Percentiles rank a stretch among this genome's conserved stretches.
phyloP scores from a whole-genome alignment of 345 rosid species.

The Lumnitzera racemosa region DNA sequence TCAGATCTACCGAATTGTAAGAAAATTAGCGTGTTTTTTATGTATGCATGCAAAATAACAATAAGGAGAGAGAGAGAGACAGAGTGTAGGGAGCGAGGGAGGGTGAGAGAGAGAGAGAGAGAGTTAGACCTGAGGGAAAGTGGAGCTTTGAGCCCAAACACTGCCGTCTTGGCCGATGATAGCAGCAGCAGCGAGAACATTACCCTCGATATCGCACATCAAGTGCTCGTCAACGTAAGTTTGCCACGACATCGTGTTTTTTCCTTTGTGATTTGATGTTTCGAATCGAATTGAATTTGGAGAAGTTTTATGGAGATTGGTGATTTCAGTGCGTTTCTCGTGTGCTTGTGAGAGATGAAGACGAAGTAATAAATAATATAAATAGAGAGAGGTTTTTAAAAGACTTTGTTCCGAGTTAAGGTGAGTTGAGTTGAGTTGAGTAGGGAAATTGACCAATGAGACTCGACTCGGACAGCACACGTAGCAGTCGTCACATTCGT shows the following conservation, averaged over 20 bases:
- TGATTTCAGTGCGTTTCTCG: too few relatives aligned
- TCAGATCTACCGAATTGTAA: neutral
- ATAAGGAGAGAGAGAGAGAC: neutral
- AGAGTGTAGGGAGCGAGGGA: neutral
- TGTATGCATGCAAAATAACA: neutral
- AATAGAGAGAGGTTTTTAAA: too few relatives aligned
- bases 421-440: too few relatives aligned
- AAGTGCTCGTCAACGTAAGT: constrained; percentile 1
- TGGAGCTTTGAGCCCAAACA: constrained; percentile 4
- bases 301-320: neutral
- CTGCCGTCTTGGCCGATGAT: constrained; percentile 6
- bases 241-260: constrained; percentile 2
- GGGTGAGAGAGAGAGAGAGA: neutral
- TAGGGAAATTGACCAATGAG: too few relatives aligned
- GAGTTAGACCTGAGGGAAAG: neutral
- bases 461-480: too few relatives aligned
- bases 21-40: neutral
- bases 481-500: too few relatives aligned
- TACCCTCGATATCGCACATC: constrained; percentile 5
- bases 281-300: neutral
- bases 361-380: too few relatives aligned
- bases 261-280: neutral
- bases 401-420: too few relatives aligned
- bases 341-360: too few relatives aligned
- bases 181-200: constrained; percentile 2